Evolutionary conservation across 371 early-diverging fungal genomes (phyloP).

Genomic region (Rhizomucor pusillus): DNA sequence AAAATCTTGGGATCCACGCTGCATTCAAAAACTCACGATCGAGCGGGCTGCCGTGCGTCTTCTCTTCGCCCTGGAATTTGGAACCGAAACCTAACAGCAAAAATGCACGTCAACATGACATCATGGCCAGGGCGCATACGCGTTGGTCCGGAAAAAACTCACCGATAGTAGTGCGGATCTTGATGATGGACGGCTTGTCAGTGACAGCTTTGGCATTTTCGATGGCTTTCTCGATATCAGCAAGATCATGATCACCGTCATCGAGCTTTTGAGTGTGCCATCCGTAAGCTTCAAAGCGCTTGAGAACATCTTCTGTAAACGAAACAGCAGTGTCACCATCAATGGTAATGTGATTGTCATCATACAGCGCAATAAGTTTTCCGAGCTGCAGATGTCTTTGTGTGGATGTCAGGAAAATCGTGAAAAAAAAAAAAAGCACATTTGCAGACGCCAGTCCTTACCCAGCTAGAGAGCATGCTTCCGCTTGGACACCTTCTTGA

Average conservation of each 20-base stretch:
- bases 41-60: slow-evolving; percentile 91
- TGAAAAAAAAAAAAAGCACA: slow-evolving; percentile 6
- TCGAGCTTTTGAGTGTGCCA: slow-evolving; percentile 86
- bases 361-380: slow-evolving; percentile 96
- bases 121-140: neutral
- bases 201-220: slow-evolving; percentile 79
- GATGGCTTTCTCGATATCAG: slow-evolving; percentile 71
- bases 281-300: slow-evolving; percentile 92
- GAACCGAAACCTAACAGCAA: slow-evolving; percentile 79
- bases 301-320: slow-evolving; percentile 92
- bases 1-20: neutral
- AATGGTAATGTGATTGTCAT: slow-evolving; percentile 96
- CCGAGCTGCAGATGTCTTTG: slow-evolving; percentile 90
- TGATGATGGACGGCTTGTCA: slow-evolving; percentile 89
- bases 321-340: slow-evolving; percentile 91
- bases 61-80: slow-evolving; percentile 82
- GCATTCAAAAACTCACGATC: slow-evolving; percentile 48
- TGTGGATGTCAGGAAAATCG: neutral
- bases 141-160: slow-evolving; percentile 6
- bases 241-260: slow-evolving; percentile 85
- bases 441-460: slow-evolving; percentile 34
- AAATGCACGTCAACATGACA: slow-evolving; percentile 23
- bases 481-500: slow-evolving; percentile 98
- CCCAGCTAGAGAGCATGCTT: slow-evolving; percentile 98
- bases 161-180: slow-evolving; percentile 80